Base-by-base conservation (phyloP, 169 alveolate species). In the Plasmodium coatneyi region DNA sequence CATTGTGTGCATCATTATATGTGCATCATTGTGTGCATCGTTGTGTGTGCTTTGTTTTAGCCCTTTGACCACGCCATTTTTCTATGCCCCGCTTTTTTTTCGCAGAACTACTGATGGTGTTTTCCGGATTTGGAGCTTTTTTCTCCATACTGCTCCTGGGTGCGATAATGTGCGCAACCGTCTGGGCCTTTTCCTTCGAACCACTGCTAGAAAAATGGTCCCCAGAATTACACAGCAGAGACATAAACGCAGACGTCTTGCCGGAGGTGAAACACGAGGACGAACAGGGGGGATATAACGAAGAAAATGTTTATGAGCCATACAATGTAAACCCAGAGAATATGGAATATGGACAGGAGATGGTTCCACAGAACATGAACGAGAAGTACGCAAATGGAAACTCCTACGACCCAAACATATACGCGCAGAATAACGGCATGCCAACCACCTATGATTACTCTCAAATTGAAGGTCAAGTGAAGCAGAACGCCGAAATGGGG, bases 81-180 rank as follows among this genome's bases (percentile, higher is more conserved):
- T 78, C 19, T 25, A 25, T 82, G 3, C 71, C 60, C 30, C 41
- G 12, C 54, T 28, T 54, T 79, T 72, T 28, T 74, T 92, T 41
- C 70, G 36, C 72, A 93, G 98, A 97, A 84, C 79, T 97, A 25
- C 78, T 97, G 56, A 96, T 97, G 98, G 98, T 97, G 6, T 96
- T 96, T 95, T 96, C 98, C 79, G 97, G 97, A 19, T 97, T 87
- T 92, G 98, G 98, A 30, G 98, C 98, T 30, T 96, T 97, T 60
- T 97, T 97, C 96, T 94, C 97, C 12, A 92, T 96, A 56, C 81
- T 97, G 81, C 95, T 96, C 49, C 89, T 97, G 46, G 95, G 95
- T 43, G 98, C 98, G 32, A 95, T 96, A 83, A 66, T 95, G 78
- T 93, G 97, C 84, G 98, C 97, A 54, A 95, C 98, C 25, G 92